Conservation (phyloP, 768 basidiomycete species). For the Phlebiopsis gigantea region DNA sequence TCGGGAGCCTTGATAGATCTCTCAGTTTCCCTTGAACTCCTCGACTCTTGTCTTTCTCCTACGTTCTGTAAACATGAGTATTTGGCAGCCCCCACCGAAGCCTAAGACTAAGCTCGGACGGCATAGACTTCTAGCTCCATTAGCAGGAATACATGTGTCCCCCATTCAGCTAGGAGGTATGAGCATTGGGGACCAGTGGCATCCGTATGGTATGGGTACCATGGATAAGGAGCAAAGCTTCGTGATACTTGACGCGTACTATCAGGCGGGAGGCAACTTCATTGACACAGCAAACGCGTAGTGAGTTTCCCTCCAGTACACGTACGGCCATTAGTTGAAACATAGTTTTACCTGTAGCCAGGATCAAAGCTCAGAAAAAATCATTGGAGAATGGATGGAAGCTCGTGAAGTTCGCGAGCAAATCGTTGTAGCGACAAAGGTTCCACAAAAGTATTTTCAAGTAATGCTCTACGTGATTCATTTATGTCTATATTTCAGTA, state of each 20-base stretch:
- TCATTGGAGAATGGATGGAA: slow-evolving; percentile 40
- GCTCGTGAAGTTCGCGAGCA: slow-evolving; percentile 30
- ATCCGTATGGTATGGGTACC: slow-evolving; percentile 22
- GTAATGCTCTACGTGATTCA: no score
- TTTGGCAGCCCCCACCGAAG: slow-evolving; percentile 11
- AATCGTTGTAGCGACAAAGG: slow-evolving; percentile 28
- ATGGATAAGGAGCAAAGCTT: slow-evolving; percentile 33
- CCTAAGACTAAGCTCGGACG: slow-evolving; percentile 18
- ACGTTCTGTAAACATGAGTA: no score
- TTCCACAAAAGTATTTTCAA: no score
- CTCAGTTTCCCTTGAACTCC: no score
- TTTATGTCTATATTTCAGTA: no score
- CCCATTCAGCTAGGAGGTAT: slow-evolving; percentile 34
- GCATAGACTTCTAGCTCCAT: slow-evolving; percentile 29
- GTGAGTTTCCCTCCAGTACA: slow-evolving; percentile 11
- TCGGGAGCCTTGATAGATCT: no score
- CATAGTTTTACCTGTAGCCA: slow-evolving; percentile 10
- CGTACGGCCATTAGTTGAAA: background rate
- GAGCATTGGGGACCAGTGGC: slow-evolving; percentile 36
- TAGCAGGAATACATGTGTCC: slow-evolving; percentile 32
- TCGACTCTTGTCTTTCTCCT: no score
- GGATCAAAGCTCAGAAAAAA: slow-evolving; percentile 30
- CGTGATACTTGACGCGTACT: slow-evolving; percentile 35
- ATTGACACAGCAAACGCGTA: slow-evolving; percentile 26
- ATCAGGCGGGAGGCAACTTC: slow-evolving; percentile 28